Evolutionary conservation across 1,139 yeast species (phyloP), one percentile per base, ranked within the genome.

Genomic region (Magnusiomyces clavatus): DNA sequence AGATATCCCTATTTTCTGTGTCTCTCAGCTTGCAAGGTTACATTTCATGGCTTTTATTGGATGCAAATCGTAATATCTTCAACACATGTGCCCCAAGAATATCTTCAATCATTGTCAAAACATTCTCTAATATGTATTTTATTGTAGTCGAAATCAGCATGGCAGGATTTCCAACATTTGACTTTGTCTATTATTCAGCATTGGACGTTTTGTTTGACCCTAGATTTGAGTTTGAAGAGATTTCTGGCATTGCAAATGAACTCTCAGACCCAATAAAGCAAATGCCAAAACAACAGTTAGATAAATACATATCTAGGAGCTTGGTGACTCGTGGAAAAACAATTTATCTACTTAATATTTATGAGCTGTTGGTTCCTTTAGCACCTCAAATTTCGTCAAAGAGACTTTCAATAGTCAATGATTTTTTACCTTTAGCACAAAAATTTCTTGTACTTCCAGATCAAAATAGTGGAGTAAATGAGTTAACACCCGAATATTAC

Each of bases 121-220:
- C 69, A 5, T 67, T 84, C n/a, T 81, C 76, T 59, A 70, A 78
- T 55, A 54, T 80, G 49, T 77, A 82, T 56, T 82, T 78, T 59
- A 72, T 83, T 6, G 64, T 83, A 13, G 73, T 78, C 41, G 72
- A 79, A 17, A 75, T 84, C 16, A 92, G 94, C 0, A 76, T 78
- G 42, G 84, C 86, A 1, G 88, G 88, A 1, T 84, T 85, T 63
- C 85, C 82, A 50, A 74, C 80, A 19, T 84, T 80, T 63, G 82
- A 82, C 59, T 83, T 81, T 63, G 80, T 82, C n/a, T 78, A 79
- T 58, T 72, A 76, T 47, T 67, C 81, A 3, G 65, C 80, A 16
- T 56, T 79, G 6, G 86, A 82, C 70, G 60, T 74, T 51, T 46
- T 77, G 60, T 51, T 72, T 56, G 64, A 70, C 62, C 56, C 68